A percentile compares a stretch with the other conserved stretches of the same genome.
These are phyloP conservation scores for Trypanosoma caninum DNA, from an alignment of 208 protist species.

Conservation along the genomic window DNA sequence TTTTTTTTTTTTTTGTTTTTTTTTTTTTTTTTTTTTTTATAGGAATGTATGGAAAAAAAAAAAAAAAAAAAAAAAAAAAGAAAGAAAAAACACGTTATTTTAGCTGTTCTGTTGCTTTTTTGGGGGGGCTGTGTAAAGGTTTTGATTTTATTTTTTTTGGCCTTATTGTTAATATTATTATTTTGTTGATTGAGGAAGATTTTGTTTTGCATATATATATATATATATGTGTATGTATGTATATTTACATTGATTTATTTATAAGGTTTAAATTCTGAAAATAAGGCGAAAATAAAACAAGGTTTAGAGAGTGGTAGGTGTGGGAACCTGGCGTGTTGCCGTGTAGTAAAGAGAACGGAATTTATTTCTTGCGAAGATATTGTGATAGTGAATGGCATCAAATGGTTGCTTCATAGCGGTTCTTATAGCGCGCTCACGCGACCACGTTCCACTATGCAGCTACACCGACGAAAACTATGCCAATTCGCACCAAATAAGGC, in stretches of 20 bases:
- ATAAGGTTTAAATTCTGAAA: too few species aligned
- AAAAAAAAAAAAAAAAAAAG: neutral
- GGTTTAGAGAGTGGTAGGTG: neutral
- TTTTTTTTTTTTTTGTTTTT: slow-evolving; percentile 22
- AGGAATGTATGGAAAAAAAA: neutral
- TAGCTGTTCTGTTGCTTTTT: slow-evolving; percentile 4
- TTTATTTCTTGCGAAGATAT: neutral
- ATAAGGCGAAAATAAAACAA: neutral
- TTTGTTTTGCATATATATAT: too few species aligned
- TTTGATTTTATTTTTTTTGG: too few species aligned
- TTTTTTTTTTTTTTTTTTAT: slow-evolving; percentile 1
- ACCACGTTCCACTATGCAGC: slow-evolving; percentile 75
- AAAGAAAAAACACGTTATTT: too few species aligned
- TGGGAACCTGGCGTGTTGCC: too few species aligned
- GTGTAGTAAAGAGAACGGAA: too few species aligned
- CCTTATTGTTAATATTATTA: too few species aligned
- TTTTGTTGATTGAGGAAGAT: too few species aligned
- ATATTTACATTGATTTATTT: too few species aligned
- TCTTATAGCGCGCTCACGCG: slow-evolving; percentile 79
- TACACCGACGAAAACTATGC: slow-evolving; percentile 87
- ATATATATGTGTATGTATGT: too few species aligned
- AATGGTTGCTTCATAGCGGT: slow-evolving; percentile 88
- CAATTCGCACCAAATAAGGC: slow-evolving; percentile 62
- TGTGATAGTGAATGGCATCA: slow-evolving; percentile 45
- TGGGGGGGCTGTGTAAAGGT: too few species aligned